A percentile compares a stretch with the other conserved stretches of the same genome.
phyloP scores from a whole-genome alignment of 768 basidiomycete species.

The Leccinum uliginosum region DNA sequence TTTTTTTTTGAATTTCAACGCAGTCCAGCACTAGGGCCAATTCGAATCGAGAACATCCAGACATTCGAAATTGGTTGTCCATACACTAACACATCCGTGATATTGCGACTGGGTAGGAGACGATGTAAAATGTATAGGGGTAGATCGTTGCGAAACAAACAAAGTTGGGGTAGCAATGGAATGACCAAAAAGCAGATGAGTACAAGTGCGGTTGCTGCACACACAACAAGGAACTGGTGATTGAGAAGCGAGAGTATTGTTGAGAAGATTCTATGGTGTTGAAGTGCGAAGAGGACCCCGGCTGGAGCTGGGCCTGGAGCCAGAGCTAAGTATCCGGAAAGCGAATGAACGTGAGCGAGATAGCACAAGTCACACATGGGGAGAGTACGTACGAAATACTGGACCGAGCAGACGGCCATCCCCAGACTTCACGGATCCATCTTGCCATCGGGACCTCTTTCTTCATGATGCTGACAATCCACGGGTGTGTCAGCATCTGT shows the following conservation, averaged over 20 bases:
- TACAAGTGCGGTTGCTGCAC: slow-evolving; percentile 21
- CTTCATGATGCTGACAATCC: slow-evolving; percentile 73
- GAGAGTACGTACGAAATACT: slow-evolving; percentile 18
- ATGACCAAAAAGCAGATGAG: slow-evolving; percentile 11
- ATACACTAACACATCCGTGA: slow-evolving; percentile 16
- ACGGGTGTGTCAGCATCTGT: slow-evolving; percentile 79
- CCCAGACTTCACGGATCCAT: slow-evolving; percentile 86
- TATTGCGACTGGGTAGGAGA: slow-evolving; percentile 7
- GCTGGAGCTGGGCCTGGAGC: slow-evolving; percentile 29
- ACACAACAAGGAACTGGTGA: slow-evolving; percentile 10
- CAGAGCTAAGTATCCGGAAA: slow-evolving; percentile 9
- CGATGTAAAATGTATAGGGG: slow-evolving; percentile 18
- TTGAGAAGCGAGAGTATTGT: neutral
- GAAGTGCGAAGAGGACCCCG: slow-evolving; percentile 22
- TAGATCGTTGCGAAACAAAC: slow-evolving; percentile 17
- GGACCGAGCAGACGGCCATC: slow-evolving; percentile 51
- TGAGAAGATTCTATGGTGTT: slow-evolving; percentile 21
- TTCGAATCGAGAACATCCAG: slow-evolving; percentile 1
- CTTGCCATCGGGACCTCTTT: slow-evolving; percentile 84
- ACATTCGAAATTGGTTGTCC: slow-evolving; percentile 14
- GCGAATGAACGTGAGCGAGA: neutral
- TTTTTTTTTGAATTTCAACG: neutral
- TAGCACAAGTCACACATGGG: neutral
- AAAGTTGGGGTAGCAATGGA: slow-evolving; percentile 10
- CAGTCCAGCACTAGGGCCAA: neutral